Base-by-base conservation (phyloP, 169 alveolate genomes). In the Plasmodium cynomolgi region DNA sequence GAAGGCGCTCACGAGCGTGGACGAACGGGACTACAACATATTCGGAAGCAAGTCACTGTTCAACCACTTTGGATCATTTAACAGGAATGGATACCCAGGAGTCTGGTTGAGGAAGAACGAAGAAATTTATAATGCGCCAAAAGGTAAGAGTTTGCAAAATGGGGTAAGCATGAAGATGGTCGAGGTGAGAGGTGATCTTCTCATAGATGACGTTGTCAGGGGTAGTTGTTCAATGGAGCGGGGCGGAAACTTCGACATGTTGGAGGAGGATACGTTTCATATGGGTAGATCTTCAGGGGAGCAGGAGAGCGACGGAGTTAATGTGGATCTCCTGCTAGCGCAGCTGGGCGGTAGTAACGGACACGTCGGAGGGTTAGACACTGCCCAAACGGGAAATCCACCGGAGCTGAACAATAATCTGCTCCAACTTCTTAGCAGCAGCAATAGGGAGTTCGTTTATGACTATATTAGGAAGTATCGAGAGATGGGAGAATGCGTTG, bases 41-140 rank as follows among this genome's bases (percentile, higher is more conserved):
- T 90, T 80, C 37, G 54, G 44, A 62, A 80, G 56, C n/a, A 81
- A 71, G 73, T n/a, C 47, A n/a, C 72, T 26, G 33, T 68, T 79
- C 13, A 56, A 90, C 47, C 17, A 79, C 11, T 90, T 79, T 80
- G 50, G 83, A 8, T 80, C 94, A 58, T 90, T 90, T 81, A 90
- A 80, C 41, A 54, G 47, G 26, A 80, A 44, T 34, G 79, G 72
- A 37, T 3, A 62, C 41, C 13, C 41, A 54, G 81, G 68, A 56
- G 29, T 13, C 5, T 62, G 84, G 81, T 31, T 15, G 11, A 90
- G 33, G 82, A 41, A 29, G 9, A 68, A 90, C 11, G 79, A 80
- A 37, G 86, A 86, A 44, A 33, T 31, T 11, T 50, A 54, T 13
- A 77, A 71, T 26, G 37, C 81, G 8, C 33, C 72, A 26, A 75